Evolutionary conservation across 1,139 yeast species (phyloP), one percentile per base, ranked within the genome.

Genomic region (Sugiyamaella xylanicola): DNA sequence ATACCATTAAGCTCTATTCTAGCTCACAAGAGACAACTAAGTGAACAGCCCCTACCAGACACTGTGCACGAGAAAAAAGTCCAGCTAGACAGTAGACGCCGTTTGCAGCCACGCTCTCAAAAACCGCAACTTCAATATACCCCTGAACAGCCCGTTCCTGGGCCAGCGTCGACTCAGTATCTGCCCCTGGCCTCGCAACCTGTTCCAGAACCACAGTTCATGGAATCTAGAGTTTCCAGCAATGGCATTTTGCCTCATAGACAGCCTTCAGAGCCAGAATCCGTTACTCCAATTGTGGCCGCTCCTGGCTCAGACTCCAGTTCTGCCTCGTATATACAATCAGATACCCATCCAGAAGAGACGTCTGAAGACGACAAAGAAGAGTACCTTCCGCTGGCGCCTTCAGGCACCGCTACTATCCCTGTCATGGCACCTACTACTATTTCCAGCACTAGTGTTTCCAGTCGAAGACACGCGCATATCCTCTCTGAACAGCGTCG

Each of bases 401-500:
- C 55, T 20, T 21, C 42, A 16, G 45, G 50, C 9, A 29, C 29
- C 40, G 52, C 59, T 11, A 16, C 61, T 8, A 62, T 63, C 48
- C 59, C 65, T 7, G 54, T 63, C 21, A 57, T 63, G 53, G 62
- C 65, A 27, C 78, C 80, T 59, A 57, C 67, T 15, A 62, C 68
- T 13, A 59, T 63, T 37, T 53, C 64, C 47, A 60, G 67, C 37
- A 60, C 65, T n/a, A 54, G 63, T 22, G 56, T 63, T 39, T 63
- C 72, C 4, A 61, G 64, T 40, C 60, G 74, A 17, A 59, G 73
- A 3, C 70, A 69, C 52, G 73, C 72, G 8, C 80, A 76, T 61
- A 76, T 76, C 52, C 67, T 74, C 37, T 74, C 78, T 3, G 80
- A 76, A 59, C 79, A 76, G 61, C 67, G 79, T 48, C 68, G 79